A percentile compares a stretch with the other conserved stretches of the same genome.
Evolutionary conservation across 2,329 filamentous ascomycete species (phyloP).

Genomic region (Cordyceps militaris): DNA sequence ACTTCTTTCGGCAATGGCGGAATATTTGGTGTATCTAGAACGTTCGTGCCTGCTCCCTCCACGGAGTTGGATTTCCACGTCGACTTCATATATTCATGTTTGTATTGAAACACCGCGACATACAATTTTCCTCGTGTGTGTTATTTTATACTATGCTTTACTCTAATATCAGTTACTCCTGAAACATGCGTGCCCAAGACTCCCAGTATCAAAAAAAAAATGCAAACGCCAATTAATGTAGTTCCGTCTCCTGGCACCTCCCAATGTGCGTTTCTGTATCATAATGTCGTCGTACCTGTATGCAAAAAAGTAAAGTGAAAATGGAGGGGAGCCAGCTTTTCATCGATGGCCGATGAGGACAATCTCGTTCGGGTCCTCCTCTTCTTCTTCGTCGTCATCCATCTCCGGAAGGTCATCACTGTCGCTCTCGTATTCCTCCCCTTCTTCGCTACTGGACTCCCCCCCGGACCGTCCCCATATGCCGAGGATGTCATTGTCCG

Average conservation of each 20-base stretch:
- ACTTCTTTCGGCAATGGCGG: not conserved
- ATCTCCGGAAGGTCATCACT: conserved; percentile 34
- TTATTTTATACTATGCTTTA: not conserved
- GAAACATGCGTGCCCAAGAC: not conserved
- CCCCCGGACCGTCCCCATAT: conserved; percentile 46
- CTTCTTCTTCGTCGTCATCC: conserved; percentile 40
- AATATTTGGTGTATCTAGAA: not conserved
- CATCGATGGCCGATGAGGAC: conserved; percentile 39
- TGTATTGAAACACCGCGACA: not conserved
- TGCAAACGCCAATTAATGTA: not conserved
- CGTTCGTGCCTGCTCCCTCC: too few species aligned
- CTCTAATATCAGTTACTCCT: not conserved
- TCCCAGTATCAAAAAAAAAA: not conserved
- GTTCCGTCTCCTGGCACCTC: not conserved
- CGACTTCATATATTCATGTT: not conserved
- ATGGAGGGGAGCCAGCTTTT: not conserved
- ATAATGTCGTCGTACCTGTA: not conserved
- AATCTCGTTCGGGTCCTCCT: conserved; percentile 42
- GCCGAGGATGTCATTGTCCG: conserved; percentile 49
- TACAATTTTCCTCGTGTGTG: not conserved
- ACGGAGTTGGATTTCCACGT: too few species aligned
- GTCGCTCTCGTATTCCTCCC: conserved; percentile 38
- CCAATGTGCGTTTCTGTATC: not conserved
- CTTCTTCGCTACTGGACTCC: conserved; percentile 40
- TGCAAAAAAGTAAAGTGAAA: not conserved